Evolutionary conservation across 2,329 filamentous ascomycete genomes (phyloP).

Genomic region (Neospermospora avenae): DNA sequence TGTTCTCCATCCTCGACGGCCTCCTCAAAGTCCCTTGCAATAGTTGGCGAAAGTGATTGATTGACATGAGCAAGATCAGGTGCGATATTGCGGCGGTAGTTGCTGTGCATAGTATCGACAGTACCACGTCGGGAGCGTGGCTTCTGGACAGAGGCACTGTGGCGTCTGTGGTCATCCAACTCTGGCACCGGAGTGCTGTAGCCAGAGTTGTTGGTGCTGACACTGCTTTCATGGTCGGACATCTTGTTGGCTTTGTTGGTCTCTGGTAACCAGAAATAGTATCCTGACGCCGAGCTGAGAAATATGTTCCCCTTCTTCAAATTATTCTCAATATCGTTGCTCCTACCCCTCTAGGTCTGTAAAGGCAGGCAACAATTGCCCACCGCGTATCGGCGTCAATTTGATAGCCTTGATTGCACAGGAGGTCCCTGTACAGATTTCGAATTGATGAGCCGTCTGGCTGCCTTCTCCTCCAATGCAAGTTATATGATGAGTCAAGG

Average conservation of each 20-base stretch:
- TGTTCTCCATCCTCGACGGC: slow-evolving; percentile 76
- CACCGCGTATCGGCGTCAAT: slow-evolving; percentile 49
- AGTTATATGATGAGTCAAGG: slow-evolving; percentile 9
- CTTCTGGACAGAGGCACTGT: slow-evolving; percentile 57
- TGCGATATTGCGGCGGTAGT: slow-evolving; percentile 25
- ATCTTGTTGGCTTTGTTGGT: slow-evolving; percentile 48
- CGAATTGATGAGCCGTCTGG: slow-evolving; percentile 15
- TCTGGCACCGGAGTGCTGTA: slow-evolving; percentile 74
- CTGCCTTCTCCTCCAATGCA: slow-evolving; percentile 20
- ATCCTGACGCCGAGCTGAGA: not conserved
- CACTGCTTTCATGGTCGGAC: slow-evolving; percentile 63
- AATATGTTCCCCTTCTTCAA: not conserved
- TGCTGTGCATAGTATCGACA: slow-evolving; percentile 65
- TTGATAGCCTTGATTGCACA: slow-evolving; percentile 42
- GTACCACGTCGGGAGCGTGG: slow-evolving; percentile 65
- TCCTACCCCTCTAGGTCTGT: slow-evolving; percentile 15
- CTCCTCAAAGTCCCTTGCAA: slow-evolving; percentile 80
- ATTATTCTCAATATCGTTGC: slow-evolving; percentile 10
- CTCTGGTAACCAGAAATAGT: not conserved
- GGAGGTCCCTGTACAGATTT: slow-evolving; percentile 35
- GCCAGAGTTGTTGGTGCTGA: slow-evolving; percentile 49
- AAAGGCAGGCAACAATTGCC: slow-evolving; percentile 51
- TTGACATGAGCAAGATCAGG: slow-evolving; percentile 41
- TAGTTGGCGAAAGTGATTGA: slow-evolving; percentile 42
- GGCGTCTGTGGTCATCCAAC: slow-evolving; percentile 82